Percentiles rank a stretch among this genome's conserved stretches.
Evolutionary conservation across 228 moss, liverwort and hornwort species (phyloP).

Genomic region (Sphagnum magellanicum): DNA sequence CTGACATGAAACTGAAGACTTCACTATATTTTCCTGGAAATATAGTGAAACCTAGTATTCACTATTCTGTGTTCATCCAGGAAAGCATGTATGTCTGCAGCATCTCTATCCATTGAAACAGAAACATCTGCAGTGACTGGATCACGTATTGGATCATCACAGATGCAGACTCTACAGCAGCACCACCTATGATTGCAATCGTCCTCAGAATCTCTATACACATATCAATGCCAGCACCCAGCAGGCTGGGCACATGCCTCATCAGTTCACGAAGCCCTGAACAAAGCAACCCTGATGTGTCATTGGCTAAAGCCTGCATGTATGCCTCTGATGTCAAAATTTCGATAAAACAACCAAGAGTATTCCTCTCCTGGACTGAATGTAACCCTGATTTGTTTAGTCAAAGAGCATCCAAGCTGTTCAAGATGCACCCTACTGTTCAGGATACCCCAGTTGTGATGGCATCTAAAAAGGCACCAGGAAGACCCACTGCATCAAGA

Average conservation of each 20-base stretch:
- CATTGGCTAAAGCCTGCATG: conserved; percentile 85
- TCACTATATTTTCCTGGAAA: conserved; percentile 23
- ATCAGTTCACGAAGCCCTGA: conserved; percentile 95
- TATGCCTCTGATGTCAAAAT: conserved; percentile 91
- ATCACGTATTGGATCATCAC: conserved; percentile 24
- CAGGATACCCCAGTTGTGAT: conserved; percentile 80
- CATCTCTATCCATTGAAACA: conserved; percentile 96
- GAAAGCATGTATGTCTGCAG: conserved; percentile 43
- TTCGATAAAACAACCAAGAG: conserved; percentile 87
- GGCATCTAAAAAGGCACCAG: conserved; percentile 83
- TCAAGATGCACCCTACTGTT: conserved; percentile 94
- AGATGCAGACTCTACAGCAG: conserved; percentile 35
- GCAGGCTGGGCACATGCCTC: conserved; percentile 86
- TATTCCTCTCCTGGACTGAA: conserved; percentile 86
- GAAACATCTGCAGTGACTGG: conserved; percentile 45
- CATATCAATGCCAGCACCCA: conserved; percentile 91
- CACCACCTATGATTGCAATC: conserved; percentile 77
- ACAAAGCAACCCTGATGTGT: conserved; percentile 89
- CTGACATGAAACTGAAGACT: conserved; percentile 35
- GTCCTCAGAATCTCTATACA: conserved; percentile 93
- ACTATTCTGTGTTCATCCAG: background rate
- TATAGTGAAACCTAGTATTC: conserved; percentile 4
- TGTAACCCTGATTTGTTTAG: conserved; percentile 82
- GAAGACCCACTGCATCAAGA: conserved; percentile 79
- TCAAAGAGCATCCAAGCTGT: conserved; percentile 94